Evolutionary conservation across 306 rosid genomes (phyloP), one percentile per base, ranked within the genome.

Genomic region (Quercus dentata): DNA sequence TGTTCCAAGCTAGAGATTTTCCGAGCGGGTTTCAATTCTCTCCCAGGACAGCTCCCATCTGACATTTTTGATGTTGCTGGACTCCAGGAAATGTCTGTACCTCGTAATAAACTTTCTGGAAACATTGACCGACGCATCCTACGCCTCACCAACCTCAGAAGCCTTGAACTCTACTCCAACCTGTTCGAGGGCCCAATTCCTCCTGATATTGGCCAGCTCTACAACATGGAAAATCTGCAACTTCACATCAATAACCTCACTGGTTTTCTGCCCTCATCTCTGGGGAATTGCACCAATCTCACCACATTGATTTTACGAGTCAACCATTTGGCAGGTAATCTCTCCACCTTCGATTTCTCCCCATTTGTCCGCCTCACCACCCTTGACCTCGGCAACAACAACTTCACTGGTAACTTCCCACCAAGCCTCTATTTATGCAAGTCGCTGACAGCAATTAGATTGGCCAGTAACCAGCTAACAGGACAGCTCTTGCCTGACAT

Each of bases 331-430:
- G 78, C 18, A n/a, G 99, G 98, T 33, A 41, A 86, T 55, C 92
- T 93, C 77, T 88, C 94, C 33, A 82, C 75, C 13, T 85, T 93
- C 68, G 67, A 95, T 74, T 95, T 95, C 91, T 93, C 98, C 0
- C 67, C 74, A 9, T 79, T 95, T 57, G 81, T 68, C 15, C 55
- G 58, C 74, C 97, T 95, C 12, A 57, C 76, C 20, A 91, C 86
- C 27, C 89, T 95, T 68, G 99, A 95, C 81, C 97, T 95, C 64
- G 93, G 98, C 70, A 82, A 91, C 82, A 95, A 95, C 80, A 57
- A 56, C 14, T 93, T 95, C 58, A 82, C 82, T 3, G 98, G 99
- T 81, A 69, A 72, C 82, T 78, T 95, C 23, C 99, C 98, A 11
- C 70, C 82, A 35, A 89, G 87, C 78, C 96, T 95, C 78, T 95